phyloP scores from a whole-genome alignment of 495 filamentous ascomycete genomes.

The Podospora didyma region DNA sequence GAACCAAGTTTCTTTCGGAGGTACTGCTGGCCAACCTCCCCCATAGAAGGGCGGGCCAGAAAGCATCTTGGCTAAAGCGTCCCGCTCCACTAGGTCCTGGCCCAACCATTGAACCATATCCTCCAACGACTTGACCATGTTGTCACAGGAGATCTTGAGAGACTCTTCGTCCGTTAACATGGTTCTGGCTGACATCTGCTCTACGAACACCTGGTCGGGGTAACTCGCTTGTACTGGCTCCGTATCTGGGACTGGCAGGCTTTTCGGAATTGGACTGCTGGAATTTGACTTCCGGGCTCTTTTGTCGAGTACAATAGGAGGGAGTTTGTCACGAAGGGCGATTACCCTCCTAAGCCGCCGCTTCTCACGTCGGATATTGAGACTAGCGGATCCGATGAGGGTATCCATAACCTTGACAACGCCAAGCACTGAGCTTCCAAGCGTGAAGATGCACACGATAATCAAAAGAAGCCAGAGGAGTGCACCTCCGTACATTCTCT shows the following conservation, averaged over 20 bases:
- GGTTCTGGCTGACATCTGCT: too few species aligned
- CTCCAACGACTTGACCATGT: background rate
- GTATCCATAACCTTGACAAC: background rate
- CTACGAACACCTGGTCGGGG: too few species aligned
- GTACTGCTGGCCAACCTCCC: too few species aligned
- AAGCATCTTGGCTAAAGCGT: background rate
- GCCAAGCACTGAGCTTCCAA: background rate
- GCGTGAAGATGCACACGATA: background rate
- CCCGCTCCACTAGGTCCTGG: background rate
- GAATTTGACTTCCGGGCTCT: too few species aligned
- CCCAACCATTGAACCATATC: background rate
- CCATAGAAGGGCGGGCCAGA: too few species aligned
- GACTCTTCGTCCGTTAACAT: background rate
- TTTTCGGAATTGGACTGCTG: too few species aligned
- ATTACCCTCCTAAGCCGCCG: background rate
- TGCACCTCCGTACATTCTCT: slow-evolving; percentile 3
- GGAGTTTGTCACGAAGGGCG: background rate
- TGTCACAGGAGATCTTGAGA: background rate
- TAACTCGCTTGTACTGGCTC: too few species aligned
- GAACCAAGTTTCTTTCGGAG: too few species aligned
- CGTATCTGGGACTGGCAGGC: too few species aligned
- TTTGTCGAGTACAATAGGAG: too few species aligned
- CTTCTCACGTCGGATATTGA: background rate
- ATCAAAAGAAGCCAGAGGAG: slow-evolving; percentile 1
- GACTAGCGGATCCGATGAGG: background rate